Evolutionary conservation across 768 basidiomycete species (phyloP).

Genomic region (Arthromyces matolae): DNA sequence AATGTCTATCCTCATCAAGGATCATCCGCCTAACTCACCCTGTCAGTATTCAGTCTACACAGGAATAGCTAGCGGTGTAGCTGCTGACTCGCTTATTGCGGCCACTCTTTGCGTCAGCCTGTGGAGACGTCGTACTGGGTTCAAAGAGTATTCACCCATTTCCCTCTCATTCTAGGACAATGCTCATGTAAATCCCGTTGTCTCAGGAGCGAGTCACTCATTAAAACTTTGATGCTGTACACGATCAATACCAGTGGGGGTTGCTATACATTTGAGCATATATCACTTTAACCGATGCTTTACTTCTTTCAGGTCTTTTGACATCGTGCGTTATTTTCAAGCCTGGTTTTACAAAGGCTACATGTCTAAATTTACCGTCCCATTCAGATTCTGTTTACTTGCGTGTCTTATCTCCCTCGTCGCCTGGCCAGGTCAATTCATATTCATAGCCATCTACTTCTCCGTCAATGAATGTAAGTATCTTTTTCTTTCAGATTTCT

Average conservation of each 20-base stretch:
- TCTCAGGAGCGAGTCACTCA: slow-evolving; percentile 38
- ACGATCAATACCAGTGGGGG: slow-evolving; percentile 46
- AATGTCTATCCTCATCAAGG: background rate
- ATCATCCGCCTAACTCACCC: background rate
- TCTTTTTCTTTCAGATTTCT: slow-evolving; percentile 32
- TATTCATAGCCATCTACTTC: slow-evolving; percentile 6
- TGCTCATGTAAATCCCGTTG: too few relatives aligned
- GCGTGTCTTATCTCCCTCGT: slow-evolving; percentile 9
- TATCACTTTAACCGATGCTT: background rate
- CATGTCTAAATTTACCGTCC: slow-evolving; percentile 40
- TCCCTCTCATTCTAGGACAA: slow-evolving; percentile 29
- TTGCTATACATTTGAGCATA: background rate
- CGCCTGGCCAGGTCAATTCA: slow-evolving; percentile 3
- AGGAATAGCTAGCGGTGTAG: slow-evolving; percentile 32
- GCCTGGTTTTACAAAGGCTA: slow-evolving; percentile 29
- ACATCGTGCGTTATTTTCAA: slow-evolving; percentile 23
- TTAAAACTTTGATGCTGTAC: slow-evolving; percentile 44
- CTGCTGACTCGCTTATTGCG: slow-evolving; percentile 39
- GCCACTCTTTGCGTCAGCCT: slow-evolving; percentile 31
- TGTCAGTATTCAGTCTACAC: slow-evolving; percentile 31
- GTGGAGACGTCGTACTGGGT: slow-evolving; percentile 27
- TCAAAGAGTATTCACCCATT: slow-evolving; percentile 20
- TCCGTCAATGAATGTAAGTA: slow-evolving; percentile 1
- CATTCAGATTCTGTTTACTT: background rate
- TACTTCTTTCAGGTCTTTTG: slow-evolving; percentile 24